Conservation (phyloP, 148 eudicot genomes). For the Beta vulgaris region DNA sequence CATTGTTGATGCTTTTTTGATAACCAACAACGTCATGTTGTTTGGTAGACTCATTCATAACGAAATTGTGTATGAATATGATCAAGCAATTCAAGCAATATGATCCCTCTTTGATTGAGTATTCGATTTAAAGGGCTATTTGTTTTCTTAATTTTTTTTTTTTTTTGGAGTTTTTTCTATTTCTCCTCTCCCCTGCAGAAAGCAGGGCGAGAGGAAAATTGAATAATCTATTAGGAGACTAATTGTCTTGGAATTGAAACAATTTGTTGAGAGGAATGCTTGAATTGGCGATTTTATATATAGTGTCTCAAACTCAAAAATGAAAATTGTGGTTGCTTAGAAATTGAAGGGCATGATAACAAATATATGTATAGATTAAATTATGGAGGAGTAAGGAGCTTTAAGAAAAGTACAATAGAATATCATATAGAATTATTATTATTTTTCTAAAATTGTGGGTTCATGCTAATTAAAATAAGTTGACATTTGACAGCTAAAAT, state of each 20-base stretch:
- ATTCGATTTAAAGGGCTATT: too few species aligned
- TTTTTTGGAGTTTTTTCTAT: constrained; percentile 23
- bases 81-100: too few species aligned
- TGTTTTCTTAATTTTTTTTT: constrained; percentile 12
- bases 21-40: not conserved
- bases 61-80: too few species aligned
- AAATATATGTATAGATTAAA: too few species aligned
- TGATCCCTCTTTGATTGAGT: too few species aligned
- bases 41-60: not conserved
- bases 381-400: not conserved
- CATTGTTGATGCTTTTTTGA: not conserved
- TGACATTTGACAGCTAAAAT: not conserved
- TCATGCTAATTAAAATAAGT: not conserved
- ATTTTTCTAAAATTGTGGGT: not conserved
- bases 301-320: too few species aligned
- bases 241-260: not conserved
- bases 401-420: not conserved
- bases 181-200: constrained; percentile 24
- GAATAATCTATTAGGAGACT: not conserved
- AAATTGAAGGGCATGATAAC: not conserved
- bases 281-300: not conserved
- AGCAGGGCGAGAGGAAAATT: constrained; percentile 26
- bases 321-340: constrained; percentile 1
- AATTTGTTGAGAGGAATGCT: not conserved
- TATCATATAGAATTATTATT: not conserved